phyloP scores from a whole-genome alignment of 768 basidiomycete genomes.

The Rubroboletus satanas region DNA sequence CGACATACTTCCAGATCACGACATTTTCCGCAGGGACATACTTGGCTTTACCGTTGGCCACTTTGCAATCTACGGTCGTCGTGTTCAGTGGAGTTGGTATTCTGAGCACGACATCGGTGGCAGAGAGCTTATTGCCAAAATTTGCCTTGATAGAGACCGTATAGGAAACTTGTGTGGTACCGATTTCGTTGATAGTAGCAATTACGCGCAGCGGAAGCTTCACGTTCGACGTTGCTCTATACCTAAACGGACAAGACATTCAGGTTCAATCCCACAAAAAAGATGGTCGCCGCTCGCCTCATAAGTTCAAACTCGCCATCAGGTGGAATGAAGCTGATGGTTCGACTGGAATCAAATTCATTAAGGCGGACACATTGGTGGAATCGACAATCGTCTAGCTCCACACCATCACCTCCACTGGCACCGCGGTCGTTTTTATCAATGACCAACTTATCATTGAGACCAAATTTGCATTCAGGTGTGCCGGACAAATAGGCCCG shows the following conservation, averaged over 20 bases:
- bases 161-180: constrained; percentile 89
- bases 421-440: constrained; percentile 69
- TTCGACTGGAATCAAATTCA: constrained; percentile 90
- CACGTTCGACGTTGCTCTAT: constrained; percentile 93
- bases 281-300: constrained; percentile 51
- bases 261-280: constrained; percentile 1
- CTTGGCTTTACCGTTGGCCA: constrained; percentile 90
- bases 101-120: constrained; percentile 85
- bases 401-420: constrained; percentile 68
- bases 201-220: constrained; percentile 90
- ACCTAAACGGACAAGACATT: constrained; percentile 45
- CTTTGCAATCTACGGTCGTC: constrained; percentile 88
- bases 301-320: constrained; percentile 99
- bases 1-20: constrained; percentile 93
- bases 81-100: constrained; percentile 98
- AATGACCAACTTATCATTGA: constrained; percentile 97
- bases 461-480: constrained; percentile 97
- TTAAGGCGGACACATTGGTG: constrained; percentile 96
- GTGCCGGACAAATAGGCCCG: constrained; percentile 94
- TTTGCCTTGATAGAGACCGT: constrained; percentile 82
- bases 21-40: constrained; percentile 96
- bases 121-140: constrained; percentile 89
- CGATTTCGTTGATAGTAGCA: constrained; percentile 89
- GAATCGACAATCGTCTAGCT: constrained; percentile 97
- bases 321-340: constrained; percentile 96